These are phyloP conservation scores for Flaveria ramosissima DNA, from an alignment of 129 eudicot genomes.

Conservation along the genomic window DNA sequence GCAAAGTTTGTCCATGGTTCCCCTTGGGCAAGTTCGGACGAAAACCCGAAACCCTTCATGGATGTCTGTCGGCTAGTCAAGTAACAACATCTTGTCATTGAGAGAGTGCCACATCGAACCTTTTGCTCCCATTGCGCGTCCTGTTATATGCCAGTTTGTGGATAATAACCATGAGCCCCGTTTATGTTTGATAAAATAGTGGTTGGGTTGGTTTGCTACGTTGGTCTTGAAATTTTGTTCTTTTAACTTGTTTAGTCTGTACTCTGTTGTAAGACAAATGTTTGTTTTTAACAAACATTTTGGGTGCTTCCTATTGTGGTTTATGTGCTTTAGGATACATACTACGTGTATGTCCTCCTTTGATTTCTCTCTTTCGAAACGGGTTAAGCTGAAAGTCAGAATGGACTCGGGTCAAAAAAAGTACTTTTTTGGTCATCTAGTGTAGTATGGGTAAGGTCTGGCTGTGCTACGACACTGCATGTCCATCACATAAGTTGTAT, in stretches of 20 bases:
- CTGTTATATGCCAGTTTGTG: background rate
- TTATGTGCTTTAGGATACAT: background rate
- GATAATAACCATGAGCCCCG: background rate
- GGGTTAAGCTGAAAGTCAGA: background rate
- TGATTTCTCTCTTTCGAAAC: background rate
- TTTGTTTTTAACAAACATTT: too few species aligned
- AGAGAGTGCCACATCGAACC: background rate
- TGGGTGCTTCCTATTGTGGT: background rate
- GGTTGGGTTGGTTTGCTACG: background rate
- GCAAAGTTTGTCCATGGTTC: background rate
- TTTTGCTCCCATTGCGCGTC: background rate
- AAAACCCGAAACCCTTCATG: background rate
- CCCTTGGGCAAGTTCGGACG: background rate
- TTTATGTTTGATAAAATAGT: background rate
- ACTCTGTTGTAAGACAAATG: background rate
- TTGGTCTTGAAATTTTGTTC: background rate
- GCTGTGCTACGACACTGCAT: background rate
- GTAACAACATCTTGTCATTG: background rate
- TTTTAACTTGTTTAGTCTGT: too few species aligned
- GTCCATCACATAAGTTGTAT: background rate
- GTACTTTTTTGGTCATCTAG: background rate
- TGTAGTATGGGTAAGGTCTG: background rate
- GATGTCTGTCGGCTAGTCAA: background rate
- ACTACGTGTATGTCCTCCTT: background rate
- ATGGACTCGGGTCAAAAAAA: background rate